These are phyloP conservation scores for Lentinula raphanica DNA, from an alignment of 768 basidiomycete genomes.

Conservation along the genomic window DNA sequence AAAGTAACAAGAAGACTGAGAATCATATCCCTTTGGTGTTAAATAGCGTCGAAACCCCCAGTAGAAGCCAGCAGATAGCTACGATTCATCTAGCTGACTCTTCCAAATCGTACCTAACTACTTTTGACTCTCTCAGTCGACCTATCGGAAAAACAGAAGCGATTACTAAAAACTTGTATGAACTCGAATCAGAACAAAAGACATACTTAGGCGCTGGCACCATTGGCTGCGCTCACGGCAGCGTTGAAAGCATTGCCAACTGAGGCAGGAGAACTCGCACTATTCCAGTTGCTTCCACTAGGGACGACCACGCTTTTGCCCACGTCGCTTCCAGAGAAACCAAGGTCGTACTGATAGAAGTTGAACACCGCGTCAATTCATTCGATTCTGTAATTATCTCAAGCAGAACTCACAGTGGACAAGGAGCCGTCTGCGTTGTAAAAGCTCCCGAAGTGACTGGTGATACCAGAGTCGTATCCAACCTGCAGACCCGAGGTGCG, in stretches of 20 bases:
- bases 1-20: background rate
- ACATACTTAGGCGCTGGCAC: background rate
- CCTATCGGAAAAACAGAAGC: background rate
- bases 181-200: background rate
- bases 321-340: constrained; percentile 10
- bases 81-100: background rate
- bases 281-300: constrained; percentile 12
- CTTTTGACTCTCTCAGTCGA: background rate
- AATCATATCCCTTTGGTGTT: background rate
- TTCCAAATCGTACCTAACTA: background rate
- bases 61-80: background rate
- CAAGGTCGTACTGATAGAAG: constrained; percentile 2
- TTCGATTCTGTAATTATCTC: too few species aligned
- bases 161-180: background rate
- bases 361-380: background rate
- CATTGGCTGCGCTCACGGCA: background rate
- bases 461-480: constrained; percentile 17
- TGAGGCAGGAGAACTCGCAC: constrained; percentile 7
- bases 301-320: constrained; percentile 7
- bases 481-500: constrained; percentile 14
- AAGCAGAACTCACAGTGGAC: background rate
- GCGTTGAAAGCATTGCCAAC: constrained; percentile 10
- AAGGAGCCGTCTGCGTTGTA: constrained; percentile 16
- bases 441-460: constrained; percentile 11
- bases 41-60: too few species aligned